Conservation (phyloP, 495 filamentous ascomycete genomes). For the Chaetomidium leptoderma region DNA sequence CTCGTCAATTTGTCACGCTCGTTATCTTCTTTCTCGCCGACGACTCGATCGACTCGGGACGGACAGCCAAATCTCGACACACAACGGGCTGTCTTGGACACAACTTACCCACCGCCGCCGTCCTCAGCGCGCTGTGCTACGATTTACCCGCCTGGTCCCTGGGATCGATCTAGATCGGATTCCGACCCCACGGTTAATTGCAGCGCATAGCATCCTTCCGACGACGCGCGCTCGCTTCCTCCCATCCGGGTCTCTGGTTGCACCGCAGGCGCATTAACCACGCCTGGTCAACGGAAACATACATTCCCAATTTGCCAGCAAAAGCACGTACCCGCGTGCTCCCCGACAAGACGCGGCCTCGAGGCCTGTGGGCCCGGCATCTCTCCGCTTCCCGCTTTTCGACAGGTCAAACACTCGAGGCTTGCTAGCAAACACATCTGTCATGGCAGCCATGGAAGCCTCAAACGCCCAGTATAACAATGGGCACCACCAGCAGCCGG, state of each 20-base stretch:
- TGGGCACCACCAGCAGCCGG: conserved; percentile 31
- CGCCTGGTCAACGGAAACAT: background rate
- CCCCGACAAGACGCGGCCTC: conserved; percentile 4
- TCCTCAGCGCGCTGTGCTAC: background rate
- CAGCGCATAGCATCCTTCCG: conserved; percentile 10
- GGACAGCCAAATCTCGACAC: background rate
- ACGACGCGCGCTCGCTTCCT: conserved; percentile 18
- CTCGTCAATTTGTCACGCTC: background rate
- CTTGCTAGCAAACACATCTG: background rate
- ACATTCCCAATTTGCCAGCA: conserved; percentile 5
- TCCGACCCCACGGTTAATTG: conserved; percentile 20
- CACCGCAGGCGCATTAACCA: conserved; percentile 20
- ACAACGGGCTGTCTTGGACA: background rate
- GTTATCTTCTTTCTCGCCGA: background rate
- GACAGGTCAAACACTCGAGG: background rate
- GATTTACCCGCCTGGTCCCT: background rate
- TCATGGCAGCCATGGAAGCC: conserved; percentile 36
- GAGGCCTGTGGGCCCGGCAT: conserved; percentile 7
- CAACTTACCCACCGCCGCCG: background rate
- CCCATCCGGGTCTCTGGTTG: conserved; percentile 17
- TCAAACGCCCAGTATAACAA: conserved; percentile 30
- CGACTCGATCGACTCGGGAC: background rate
- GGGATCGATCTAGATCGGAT: background rate
- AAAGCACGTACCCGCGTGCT: conserved; percentile 9
- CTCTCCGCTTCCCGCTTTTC: conserved; percentile 1